Conservation (phyloP, 305 asterid species). For the Lippia alba region DNA sequence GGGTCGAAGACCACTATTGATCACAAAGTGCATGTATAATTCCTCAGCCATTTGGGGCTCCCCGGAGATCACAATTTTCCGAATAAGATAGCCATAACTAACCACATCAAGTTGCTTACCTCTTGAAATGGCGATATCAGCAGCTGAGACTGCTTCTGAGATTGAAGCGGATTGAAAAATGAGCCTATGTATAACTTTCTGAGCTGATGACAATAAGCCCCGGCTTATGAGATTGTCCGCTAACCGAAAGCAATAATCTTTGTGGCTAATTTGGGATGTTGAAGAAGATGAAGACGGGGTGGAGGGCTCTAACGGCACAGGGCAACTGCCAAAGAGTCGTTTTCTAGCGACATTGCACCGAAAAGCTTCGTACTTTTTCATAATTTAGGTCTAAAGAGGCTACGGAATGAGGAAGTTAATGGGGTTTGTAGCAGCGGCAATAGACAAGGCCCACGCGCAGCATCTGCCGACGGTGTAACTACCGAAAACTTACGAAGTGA, state of each 20-base stretch:
- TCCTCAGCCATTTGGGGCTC: conserved; percentile 51
- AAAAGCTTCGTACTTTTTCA: neutral
- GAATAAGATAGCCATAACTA: conserved; percentile 46
- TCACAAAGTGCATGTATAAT: conserved; percentile 41
- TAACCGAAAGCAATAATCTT: conserved; percentile 45
- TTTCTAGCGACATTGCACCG: conserved; percentile 27
- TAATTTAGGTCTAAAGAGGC: too few species aligned
- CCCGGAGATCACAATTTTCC: conserved; percentile 49
- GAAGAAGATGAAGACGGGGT: conserved; percentile 28
- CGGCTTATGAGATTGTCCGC: conserved; percentile 50
- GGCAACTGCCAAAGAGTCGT: conserved; percentile 47
- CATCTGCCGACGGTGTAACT: too few species aligned
- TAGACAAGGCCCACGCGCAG: too few species aligned
- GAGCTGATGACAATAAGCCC: conserved; percentile 45
- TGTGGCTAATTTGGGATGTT: conserved; percentile 34
- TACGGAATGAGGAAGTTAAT: too few species aligned
- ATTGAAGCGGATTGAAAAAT: conserved; percentile 44
- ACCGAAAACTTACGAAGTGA: too few species aligned
- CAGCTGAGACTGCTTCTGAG: conserved; percentile 45
- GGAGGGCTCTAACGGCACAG: conserved; percentile 49
- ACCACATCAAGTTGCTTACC: conserved; percentile 53
- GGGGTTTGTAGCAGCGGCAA: too few species aligned
- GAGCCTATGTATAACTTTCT: conserved; percentile 51
- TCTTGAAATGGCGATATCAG: conserved; percentile 47
- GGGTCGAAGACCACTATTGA: conserved; percentile 39